Evolutionary conservation across 768 basidiomycete species (phyloP).

Genomic region (Boletales sp.): DNA sequence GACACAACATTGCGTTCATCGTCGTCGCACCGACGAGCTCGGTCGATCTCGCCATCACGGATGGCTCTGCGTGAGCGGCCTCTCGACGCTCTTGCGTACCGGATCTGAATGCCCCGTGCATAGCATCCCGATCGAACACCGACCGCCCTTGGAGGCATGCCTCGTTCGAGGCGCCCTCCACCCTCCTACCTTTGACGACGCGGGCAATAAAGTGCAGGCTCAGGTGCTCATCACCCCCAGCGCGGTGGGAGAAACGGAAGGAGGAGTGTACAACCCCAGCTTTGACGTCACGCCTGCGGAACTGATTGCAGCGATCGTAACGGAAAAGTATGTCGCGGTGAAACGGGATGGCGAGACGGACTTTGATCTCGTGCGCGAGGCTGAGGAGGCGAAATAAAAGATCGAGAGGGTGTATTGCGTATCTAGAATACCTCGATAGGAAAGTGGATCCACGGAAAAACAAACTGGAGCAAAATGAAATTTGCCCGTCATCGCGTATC

Average conservation of each 20-base stretch:
- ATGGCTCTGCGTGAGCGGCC: constrained; percentile 54
- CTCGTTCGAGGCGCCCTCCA: constrained; percentile 80
- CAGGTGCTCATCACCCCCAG: constrained; percentile 83
- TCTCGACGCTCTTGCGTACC: not conserved
- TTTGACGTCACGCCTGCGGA: constrained; percentile 97
- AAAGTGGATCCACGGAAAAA: too few species aligned
- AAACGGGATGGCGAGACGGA: constrained; percentile 50
- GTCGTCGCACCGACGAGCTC: constrained; percentile 93
- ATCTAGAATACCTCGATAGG: too few species aligned
- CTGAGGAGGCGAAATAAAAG: constrained; percentile 2
- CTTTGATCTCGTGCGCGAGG: constrained; percentile 59
- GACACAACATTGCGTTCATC: constrained; percentile 87
- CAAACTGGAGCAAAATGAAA: too few species aligned
- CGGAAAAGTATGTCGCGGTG: constrained; percentile 90
- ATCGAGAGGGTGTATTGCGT: not conserved
- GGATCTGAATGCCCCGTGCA: not conserved
- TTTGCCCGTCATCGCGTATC: too few species aligned
- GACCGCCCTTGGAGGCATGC: constrained; percentile 84
- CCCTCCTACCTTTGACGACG: constrained; percentile 38
- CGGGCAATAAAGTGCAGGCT: constrained; percentile 57
- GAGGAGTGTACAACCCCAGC: constrained; percentile 79
- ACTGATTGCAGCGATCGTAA: constrained; percentile 91
- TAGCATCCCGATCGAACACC: constrained; percentile 90
- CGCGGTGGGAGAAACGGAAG: constrained; percentile 34
- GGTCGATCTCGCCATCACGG: constrained; percentile 74